A percentile compares a stretch with the other conserved stretches of the same genome.
phyloP scores from a whole-genome alignment of 257 asterid species.

The Penstemon eatonii region DNA sequence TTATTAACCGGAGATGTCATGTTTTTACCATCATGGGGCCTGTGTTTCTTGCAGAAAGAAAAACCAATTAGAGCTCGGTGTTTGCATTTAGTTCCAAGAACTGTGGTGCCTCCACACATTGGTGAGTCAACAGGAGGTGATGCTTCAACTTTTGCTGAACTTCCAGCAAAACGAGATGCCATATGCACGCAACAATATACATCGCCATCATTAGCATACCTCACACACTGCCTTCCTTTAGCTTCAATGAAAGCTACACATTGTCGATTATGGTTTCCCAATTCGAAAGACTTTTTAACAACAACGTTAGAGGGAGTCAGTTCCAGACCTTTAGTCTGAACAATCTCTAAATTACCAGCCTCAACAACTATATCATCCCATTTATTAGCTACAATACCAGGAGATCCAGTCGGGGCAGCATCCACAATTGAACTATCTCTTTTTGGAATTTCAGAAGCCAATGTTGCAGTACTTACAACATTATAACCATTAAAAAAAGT shows the following conservation, averaged over 20 bases:
- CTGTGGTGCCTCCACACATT: constrained; percentile 97
- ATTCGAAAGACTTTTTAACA: constrained; percentile 43
- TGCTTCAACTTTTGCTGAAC: constrained; percentile 57
- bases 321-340: constrained; percentile 47
- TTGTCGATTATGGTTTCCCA: constrained; percentile 65
- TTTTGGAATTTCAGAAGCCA: constrained; percentile 50
- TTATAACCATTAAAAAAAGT: constrained; percentile 46
- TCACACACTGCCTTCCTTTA: constrained; percentile 93
- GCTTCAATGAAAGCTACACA: constrained; percentile 87
- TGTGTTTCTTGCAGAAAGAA: constrained; percentile 96
- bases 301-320: constrained; percentile 47
- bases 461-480: constrained; percentile 30
- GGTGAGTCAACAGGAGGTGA: constrained; percentile 52
- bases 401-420: constrained; percentile 39
- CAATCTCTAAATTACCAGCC: constrained; percentile 49
- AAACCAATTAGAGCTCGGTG: constrained; percentile 83
- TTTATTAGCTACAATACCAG: constrained; percentile 44
- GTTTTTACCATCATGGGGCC: constrained; percentile 58
- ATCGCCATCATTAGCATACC: constrained; percentile 91
- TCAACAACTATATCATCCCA: constrained; percentile 76
- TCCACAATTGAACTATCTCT: constrained; percentile 38
- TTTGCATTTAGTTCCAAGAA: constrained; percentile 93
- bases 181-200: constrained; percentile 94
- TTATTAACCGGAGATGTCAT: constrained; percentile 42
- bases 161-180: constrained; percentile 62